Base-by-base conservation (phyloP, 2,329 filamentous ascomycete genomes). In the Albifimbria verrucaria region DNA sequence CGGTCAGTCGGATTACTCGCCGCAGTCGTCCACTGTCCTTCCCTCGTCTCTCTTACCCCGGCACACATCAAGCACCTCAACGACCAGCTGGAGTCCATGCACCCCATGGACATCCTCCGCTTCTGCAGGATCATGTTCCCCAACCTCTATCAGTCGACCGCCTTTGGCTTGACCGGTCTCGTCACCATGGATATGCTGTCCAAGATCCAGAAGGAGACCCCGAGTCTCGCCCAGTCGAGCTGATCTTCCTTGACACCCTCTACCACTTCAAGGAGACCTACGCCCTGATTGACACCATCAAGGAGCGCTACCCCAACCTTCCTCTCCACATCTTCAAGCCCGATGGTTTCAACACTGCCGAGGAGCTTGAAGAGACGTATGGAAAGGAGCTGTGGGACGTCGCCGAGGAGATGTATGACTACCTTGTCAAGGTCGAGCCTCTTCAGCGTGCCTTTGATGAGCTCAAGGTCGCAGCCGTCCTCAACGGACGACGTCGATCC, bases 341-440 rank as follows among this genome's bases (percentile, higher is more conserved):
- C 12, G 83, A 87, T 50, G 90, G 88, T 49, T 82, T 83, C 64
- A 81, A 88, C 52, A 92, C 81, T 0, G 80, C 82, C 18, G 82
- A 82, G 49, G 87, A 96, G 59, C 97, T 99, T 66, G 88, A 91
- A 69, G 77, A 81, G 56, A 87, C 85, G 65, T 91, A 97, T 68
- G 94, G 94, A 65, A 79, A 87, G 68, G 83, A 85, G 60, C 77
- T 97, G 47, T 99, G 92, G 86, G 89, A 96, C 69, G 83, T 78
- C 26, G 88, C 94, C 59, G 82, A 92, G 48, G 90, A 97, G 66
- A 82, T 93, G 65, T 99, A 99, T 74, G 94, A 99, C 80, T 97
- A 90, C 81, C 80, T 94, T 57, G 94, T 92, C 75, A 99, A 99
- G 79, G 94, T 99, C 48, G 94, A 99, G 78, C 94, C 94, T 17